These are phyloP conservation scores for Tagetes patula DNA, from an alignment of 129 eudicot species.

Conservation along the genomic window DNA sequence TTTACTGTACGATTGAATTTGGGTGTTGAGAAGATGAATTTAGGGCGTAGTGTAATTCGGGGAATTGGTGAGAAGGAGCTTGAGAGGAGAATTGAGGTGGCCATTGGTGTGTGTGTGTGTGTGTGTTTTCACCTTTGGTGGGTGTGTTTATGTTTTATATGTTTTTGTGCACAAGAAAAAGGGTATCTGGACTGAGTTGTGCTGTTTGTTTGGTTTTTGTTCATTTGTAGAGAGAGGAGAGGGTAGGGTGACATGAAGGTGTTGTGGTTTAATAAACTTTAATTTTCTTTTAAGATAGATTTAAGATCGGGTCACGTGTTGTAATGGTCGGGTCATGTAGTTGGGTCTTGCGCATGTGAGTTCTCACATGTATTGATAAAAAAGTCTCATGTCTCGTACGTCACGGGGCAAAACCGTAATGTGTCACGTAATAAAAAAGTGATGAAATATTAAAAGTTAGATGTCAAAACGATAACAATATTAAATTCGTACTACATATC, in stretches of 20 bases:
- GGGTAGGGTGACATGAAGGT: slow-evolving; percentile 22
- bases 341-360: too few relatives aligned
- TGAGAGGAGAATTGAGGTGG: slow-evolving; percentile 47
- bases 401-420: too few relatives aligned
- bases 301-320: too few relatives aligned
- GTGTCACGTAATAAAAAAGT: too few relatives aligned
- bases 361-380: too few relatives aligned
- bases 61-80: slow-evolving; percentile 43
- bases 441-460: too few relatives aligned
- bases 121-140: slow-evolving; percentile 21
- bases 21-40: slow-evolving; percentile 18
- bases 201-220: slow-evolving; percentile 38
- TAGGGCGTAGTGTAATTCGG: slow-evolving; percentile 14
- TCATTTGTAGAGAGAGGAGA: neutral
- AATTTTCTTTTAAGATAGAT: neutral
- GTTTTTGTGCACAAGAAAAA: slow-evolving; percentile 31
- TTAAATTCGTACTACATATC: too few relatives aligned
- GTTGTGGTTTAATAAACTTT: slow-evolving; percentile 5
- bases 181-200: slow-evolving; percentile 43
- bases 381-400: too few relatives aligned
- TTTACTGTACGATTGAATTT: slow-evolving; percentile 19
- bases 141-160: slow-evolving; percentile 20
- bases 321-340: too few relatives aligned
- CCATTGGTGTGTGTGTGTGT: slow-evolving; percentile 28
- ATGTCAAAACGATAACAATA: too few relatives aligned